phyloP scores from a whole-genome alignment of 805 yeast species.

The Spathaspora boniae region DNA sequence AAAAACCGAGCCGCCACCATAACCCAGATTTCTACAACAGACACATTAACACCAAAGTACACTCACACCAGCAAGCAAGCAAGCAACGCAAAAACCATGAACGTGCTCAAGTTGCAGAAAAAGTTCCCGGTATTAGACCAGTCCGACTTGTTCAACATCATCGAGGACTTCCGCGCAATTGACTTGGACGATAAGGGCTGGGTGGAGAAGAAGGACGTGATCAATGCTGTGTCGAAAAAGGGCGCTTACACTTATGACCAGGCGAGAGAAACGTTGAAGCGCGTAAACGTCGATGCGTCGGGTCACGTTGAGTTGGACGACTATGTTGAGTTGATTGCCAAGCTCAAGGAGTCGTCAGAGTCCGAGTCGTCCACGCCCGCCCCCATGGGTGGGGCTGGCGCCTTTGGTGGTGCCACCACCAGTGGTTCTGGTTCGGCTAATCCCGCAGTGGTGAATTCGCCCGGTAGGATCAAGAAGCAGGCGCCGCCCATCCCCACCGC shows the following conservation, averaged over 20 bases:
- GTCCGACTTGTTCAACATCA: slow-evolving; percentile 78
- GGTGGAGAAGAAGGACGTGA: slow-evolving; percentile 86
- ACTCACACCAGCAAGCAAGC: too few species aligned
- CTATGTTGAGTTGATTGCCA: slow-evolving; percentile 79
- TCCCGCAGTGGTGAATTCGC: slow-evolving; percentile 11
- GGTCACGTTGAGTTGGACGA: slow-evolving; percentile 97
- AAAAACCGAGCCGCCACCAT: too few species aligned
- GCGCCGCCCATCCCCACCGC: slow-evolving; percentile 50
- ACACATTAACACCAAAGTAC: too few species aligned
- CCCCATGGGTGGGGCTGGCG: slow-evolving; percentile 11
- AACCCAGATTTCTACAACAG: too few species aligned
- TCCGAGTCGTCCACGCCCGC: slow-evolving; percentile 11
- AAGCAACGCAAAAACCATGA: slow-evolving; percentile 33
- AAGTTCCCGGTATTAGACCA: slow-evolving; percentile 85
- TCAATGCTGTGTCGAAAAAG: slow-evolving; percentile 72
- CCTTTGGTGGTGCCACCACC: slow-evolving; percentile 24
- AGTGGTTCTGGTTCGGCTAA: slow-evolving; percentile 7
- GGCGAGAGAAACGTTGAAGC: slow-evolving; percentile 89
- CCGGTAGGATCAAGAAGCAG: slow-evolving; percentile 18
- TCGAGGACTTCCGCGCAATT: slow-evolving; percentile 80
- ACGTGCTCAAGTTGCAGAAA: slow-evolving; percentile 50
- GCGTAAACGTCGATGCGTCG: slow-evolving; percentile 90
- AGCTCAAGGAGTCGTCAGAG: slow-evolving; percentile 57
- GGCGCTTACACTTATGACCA: slow-evolving; percentile 87
- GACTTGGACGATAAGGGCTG: slow-evolving; percentile 93